A percentile compares a stretch with the other conserved stretches of the same genome.
Conservation (phyloP, 2,329 filamentous ascomycete genomes). For the Ascochyta clinopodiicola region DNA sequence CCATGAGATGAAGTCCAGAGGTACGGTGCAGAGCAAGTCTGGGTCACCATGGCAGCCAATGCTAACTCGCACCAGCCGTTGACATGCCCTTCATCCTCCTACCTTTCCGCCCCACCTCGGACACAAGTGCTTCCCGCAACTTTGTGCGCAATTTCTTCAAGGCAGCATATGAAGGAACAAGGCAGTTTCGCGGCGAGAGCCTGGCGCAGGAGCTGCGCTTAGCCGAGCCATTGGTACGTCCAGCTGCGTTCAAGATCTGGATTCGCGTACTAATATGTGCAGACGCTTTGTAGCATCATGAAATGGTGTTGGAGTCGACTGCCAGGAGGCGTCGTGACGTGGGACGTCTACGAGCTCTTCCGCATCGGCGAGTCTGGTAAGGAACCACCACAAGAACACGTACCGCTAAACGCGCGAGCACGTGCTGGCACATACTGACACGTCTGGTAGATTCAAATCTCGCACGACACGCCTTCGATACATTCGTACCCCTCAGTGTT, state of each 20-base stretch:
- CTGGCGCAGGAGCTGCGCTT: slow-evolving; percentile 87
- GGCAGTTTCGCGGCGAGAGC: slow-evolving; percentile 67
- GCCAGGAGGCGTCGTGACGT: slow-evolving; percentile 88
- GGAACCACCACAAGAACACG: slow-evolving; percentile 22
- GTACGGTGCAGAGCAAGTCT: slow-evolving; percentile 57
- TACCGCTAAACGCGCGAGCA: not conserved
- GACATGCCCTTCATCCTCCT: slow-evolving; percentile 91
- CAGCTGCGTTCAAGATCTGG: slow-evolving; percentile 2
- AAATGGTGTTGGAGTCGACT: slow-evolving; percentile 99
- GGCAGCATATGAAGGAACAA: slow-evolving; percentile 64
- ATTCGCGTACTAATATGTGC: slow-evolving; percentile 28
- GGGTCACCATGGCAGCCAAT: slow-evolving; percentile 1
- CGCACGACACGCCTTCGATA: slow-evolving; percentile 91
- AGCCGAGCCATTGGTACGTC: slow-evolving; percentile 86
- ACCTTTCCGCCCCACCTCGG: slow-evolving; percentile 90
- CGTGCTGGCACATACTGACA: slow-evolving; percentile 32
- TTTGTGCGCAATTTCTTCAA: slow-evolving; percentile 95
- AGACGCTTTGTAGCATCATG: slow-evolving; percentile 91
- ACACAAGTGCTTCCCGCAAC: slow-evolving; percentile 87
- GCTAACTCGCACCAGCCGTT: slow-evolving; percentile 65
- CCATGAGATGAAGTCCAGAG: slow-evolving; percentile 90
- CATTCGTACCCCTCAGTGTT: slow-evolving; percentile 92
- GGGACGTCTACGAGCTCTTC: slow-evolving; percentile 97
- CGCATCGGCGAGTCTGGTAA: slow-evolving; percentile 90
- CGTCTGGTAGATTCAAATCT: slow-evolving; percentile 77